These are phyloP conservation scores for Helotiales sp. DNA, from an alignment of 2,329 filamentous ascomycete species.

Conservation along the genomic window DNA sequence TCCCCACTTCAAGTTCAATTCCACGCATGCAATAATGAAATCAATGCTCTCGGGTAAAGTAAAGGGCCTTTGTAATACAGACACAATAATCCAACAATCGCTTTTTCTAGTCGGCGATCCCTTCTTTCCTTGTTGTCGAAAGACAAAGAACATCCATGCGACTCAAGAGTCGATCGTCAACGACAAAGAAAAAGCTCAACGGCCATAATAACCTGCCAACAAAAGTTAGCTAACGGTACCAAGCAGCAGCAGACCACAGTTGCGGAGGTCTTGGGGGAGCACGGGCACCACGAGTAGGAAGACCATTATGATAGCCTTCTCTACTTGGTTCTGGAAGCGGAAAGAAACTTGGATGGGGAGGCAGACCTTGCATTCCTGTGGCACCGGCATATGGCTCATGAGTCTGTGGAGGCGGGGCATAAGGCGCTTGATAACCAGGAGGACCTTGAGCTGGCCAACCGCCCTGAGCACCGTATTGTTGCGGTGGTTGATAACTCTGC, in stretches of 20 bases:
- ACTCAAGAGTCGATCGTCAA: not conserved
- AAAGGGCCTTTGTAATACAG: not conserved
- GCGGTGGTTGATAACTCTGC: slow-evolving; percentile 6
- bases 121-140: not conserved
- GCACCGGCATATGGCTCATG: slow-evolving; percentile 12
- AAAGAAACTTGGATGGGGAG: slow-evolving; percentile 11
- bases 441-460: not conserved
- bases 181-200: slow-evolving; percentile 1
- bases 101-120: not conserved
- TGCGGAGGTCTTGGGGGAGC: slow-evolving; percentile 15
- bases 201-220: slow-evolving; percentile 19
- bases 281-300: slow-evolving; percentile 17
- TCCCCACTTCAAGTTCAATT: not conserved
- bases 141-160: not conserved
- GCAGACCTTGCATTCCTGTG: slow-evolving; percentile 12
- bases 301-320: slow-evolving; percentile 19
- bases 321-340: slow-evolving; percentile 23
- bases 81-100: not conserved
- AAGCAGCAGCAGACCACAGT: slow-evolving; percentile 12
- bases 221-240: slow-evolving; percentile 19
- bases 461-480: slow-evolving; percentile 6
- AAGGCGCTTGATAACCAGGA: slow-evolving; percentile 3
- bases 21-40: not conserved
- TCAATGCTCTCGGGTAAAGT: not conserved
- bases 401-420: slow-evolving; percentile 5